Conservation (phyloP, 2,329 filamentous ascomycete species). For the Colletotrichum zoysiae region DNA sequence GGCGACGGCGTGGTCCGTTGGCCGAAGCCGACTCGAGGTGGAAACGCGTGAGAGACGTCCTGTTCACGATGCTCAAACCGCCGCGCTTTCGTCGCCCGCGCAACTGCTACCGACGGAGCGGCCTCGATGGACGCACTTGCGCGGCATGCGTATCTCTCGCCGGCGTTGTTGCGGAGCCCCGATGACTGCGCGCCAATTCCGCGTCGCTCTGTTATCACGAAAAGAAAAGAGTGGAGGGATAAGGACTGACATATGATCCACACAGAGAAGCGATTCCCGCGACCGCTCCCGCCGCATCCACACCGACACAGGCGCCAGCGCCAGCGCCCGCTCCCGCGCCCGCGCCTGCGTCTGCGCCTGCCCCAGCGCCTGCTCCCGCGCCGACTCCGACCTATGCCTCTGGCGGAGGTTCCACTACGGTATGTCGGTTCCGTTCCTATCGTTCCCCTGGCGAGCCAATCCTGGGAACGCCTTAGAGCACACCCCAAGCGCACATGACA, state of each 20-base stretch:
- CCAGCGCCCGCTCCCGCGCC: constrained; percentile 14
- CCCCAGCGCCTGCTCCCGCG: constrained; percentile 25
- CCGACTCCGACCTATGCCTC: constrained; percentile 36
- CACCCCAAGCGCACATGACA: constrained; percentile 9
- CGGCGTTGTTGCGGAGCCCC: neutral
- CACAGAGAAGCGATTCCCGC: constrained; percentile 38
- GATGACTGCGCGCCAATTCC: neutral
- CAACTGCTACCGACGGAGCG: no score
- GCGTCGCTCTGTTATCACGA: neutral
- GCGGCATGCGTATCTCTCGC: neutral
- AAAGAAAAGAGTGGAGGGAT: constrained; percentile 21
- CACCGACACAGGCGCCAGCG: constrained; percentile 22
- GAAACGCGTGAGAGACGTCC: neutral
- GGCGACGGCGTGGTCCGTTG: no score
- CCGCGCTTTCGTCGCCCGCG: neutral
- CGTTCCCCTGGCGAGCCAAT: constrained; percentile 20
- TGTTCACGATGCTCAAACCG: neutral
- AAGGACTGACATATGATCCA: constrained; percentile 33
- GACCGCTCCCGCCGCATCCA: constrained; percentile 26
- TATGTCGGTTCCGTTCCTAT: constrained; percentile 21
- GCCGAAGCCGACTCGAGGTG: neutral
- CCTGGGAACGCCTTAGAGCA: neutral
- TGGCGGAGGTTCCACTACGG: constrained; percentile 32
- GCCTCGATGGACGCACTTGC: neutral
- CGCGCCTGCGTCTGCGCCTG: constrained; percentile 16